Conservation (phyloP, 345 rosid genomes). For the Cardamine occulta region DNA sequence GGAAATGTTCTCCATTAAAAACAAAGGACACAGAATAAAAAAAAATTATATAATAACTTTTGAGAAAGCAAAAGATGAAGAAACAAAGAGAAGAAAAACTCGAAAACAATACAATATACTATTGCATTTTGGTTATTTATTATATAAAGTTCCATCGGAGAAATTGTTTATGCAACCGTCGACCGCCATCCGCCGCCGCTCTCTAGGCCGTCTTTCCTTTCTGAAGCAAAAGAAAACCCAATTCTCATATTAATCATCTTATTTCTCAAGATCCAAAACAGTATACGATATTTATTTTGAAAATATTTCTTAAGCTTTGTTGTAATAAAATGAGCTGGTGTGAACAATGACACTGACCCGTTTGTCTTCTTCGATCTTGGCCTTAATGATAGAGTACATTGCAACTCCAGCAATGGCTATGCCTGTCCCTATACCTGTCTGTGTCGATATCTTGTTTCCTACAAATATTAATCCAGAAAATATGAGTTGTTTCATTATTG, state of each 20-base stretch:
- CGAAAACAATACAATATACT: slow-evolving; percentile 42
- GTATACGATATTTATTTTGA: neutral
- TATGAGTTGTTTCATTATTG: neutral
- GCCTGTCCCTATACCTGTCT: slow-evolving; percentile 84
- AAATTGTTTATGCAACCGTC: slow-evolving; percentile 30
- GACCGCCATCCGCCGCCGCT: slow-evolving; percentile 15
- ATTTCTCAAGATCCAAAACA: slow-evolving; percentile 1
- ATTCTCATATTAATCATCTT: slow-evolving; percentile 21
- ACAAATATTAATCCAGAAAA: neutral
- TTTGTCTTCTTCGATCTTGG: slow-evolving; percentile 93
- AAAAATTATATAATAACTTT: slow-evolving; percentile 17
- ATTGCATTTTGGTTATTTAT: slow-evolving; percentile 44
- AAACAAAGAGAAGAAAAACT: slow-evolving; percentile 6
- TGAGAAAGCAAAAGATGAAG: slow-evolving; percentile 11
- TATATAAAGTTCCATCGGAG: slow-evolving; percentile 27
- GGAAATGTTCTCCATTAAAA: slow-evolving; percentile 32
- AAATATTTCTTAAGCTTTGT: neutral
- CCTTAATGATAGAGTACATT: slow-evolving; percentile 80
- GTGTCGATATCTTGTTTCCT: slow-evolving; percentile 94
- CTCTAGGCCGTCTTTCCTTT: slow-evolving; percentile 44
- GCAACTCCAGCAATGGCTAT: slow-evolving; percentile 96
- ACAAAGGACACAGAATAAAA: slow-evolving; percentile 11
- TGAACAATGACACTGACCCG: slow-evolving; percentile 52
- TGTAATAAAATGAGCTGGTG: neutral
- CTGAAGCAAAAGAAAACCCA: slow-evolving; percentile 10